Evolutionary conservation across 768 basidiomycete genomes (phyloP).

Genomic region (Suillus fuscotomentosus): DNA sequence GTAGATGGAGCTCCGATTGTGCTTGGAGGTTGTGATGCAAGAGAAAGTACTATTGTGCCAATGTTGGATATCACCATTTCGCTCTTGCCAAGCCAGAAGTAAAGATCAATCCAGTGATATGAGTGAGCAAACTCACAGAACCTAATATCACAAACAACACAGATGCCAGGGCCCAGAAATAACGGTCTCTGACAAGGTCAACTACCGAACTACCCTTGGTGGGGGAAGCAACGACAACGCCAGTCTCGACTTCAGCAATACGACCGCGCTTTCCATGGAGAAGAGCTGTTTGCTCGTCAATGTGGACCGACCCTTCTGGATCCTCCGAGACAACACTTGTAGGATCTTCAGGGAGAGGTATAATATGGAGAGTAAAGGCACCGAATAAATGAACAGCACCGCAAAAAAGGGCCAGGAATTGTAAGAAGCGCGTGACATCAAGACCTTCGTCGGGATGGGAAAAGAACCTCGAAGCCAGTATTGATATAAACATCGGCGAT

Average conservation of each 20-base stretch:
- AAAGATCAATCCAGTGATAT: neutral
- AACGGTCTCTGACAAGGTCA: slow-evolving; percentile 49
- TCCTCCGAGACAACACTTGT: slow-evolving; percentile 3
- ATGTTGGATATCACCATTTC: slow-evolving; percentile 87
- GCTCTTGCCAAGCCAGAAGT: slow-evolving; percentile 38
- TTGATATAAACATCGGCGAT: slow-evolving; percentile 72
- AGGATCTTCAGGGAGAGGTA: slow-evolving; percentile 10
- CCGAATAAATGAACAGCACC: slow-evolving; percentile 55
- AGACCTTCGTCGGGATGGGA: slow-evolving; percentile 43
- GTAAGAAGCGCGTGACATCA: slow-evolving; percentile 49
- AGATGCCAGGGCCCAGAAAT: slow-evolving; percentile 65
- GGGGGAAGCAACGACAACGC: slow-evolving; percentile 21
- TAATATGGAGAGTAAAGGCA: slow-evolving; percentile 39
- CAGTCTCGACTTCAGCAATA: slow-evolving; percentile 15
- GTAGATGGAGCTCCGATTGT: slow-evolving; percentile 20
- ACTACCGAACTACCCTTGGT: slow-evolving; percentile 27
- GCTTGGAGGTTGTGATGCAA: slow-evolving; percentile 36
- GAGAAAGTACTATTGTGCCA: slow-evolving; percentile 69
- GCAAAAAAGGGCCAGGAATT: slow-evolving; percentile 55
- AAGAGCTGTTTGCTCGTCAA: slow-evolving; percentile 30
- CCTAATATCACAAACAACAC: slow-evolving; percentile 59
- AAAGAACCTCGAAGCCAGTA: slow-evolving; percentile 63
- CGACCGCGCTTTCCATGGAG: slow-evolving; percentile 20
- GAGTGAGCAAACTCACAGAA: slow-evolving; percentile 46
- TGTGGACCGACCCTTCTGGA: slow-evolving; percentile 12